Conservation (phyloP, 1,284 basidiomycete species). For the Ustilago lituana region DNA sequence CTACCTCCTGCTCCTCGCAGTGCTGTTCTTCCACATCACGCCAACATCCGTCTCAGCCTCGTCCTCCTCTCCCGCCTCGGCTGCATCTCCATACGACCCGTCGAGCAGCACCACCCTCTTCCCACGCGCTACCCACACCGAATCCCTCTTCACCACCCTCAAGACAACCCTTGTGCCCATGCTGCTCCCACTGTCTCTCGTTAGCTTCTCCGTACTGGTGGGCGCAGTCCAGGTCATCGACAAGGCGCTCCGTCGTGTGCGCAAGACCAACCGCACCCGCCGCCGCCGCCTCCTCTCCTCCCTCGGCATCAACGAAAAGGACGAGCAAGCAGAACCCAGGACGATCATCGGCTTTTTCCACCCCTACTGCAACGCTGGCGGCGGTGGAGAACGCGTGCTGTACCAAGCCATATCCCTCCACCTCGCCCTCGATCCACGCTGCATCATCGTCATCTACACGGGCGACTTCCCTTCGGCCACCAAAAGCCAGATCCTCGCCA, state of each 20-base stretch:
- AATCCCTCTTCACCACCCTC: conserved; percentile 8
- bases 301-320: conserved; percentile 33
- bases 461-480: conserved; percentile 71
- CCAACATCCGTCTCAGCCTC: conserved; percentile 2
- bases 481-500: conserved; percentile 80
- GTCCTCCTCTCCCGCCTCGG: background rate
- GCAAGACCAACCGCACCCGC: conserved; percentile 22
- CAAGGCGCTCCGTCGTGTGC: conserved; percentile 18
- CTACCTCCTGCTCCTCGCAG: conserved; percentile 19
- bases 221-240: conserved; percentile 37
- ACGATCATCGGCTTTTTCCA: conserved; percentile 81
- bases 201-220: conserved; percentile 22
- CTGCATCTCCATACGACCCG: conserved; percentile 2
- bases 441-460: conserved; percentile 87
- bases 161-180: conserved; percentile 17
- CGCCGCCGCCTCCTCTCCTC: conserved; percentile 26
- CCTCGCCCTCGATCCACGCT: conserved; percentile 77
- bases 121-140: background rate
- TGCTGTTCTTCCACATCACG: conserved; percentile 26
- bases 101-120: conserved; percentile 1
- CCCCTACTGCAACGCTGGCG: conserved; percentile 96
- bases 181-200: conserved; percentile 17
- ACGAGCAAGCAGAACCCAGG: background rate
- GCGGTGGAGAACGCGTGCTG: conserved; percentile 93
- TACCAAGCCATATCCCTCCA: conserved; percentile 88